Base-by-base conservation (phyloP, 164 flowering plant species). In the Chimonanthus salicifolius region DNA sequence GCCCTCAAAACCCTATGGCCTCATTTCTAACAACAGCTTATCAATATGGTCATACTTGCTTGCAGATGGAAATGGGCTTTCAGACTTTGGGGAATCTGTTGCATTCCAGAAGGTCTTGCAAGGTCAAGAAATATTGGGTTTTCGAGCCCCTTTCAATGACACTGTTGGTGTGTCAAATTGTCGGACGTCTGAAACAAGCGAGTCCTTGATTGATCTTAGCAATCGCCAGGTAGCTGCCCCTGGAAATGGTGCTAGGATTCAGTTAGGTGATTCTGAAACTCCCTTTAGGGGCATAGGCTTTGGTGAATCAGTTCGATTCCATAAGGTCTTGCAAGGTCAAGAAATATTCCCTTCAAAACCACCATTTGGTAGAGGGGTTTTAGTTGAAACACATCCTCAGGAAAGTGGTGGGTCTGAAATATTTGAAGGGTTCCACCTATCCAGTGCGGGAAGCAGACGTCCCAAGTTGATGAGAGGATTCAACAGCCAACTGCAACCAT, bases 101-200 rank as follows among this genome's bases (percentile, higher is more conserved):
- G 83, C 97, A 77, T 94, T 90, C 96, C 95, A 86, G 83, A 92
- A 89, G 98, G 99, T 96, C 98, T 96, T 96, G 98, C 99, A 96
- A 94, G 99, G 99, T 96, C 98, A 96, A 92, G 98, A 94, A 96
- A 91, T 86, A 70, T 79, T 80, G 58, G 83, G 92, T 80, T 85
- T 84, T 80, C 74, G 63, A 67, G 64, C 84, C 69, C 79, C 80
- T 50, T 85, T 73, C 72, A 54, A 13, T n/a, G 81, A 80, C 76
- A 82, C 83, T 73, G 54, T 63, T 78, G 86, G 80, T 74, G 20
- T 67, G 51, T 85, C 72, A 70, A 85, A 82, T 80, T 82, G 75
- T 71, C 85, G 70, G 49, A 80, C 81, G 46, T 71, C 87, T 60
- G 89, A 84, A 62, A 63, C 67, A 33, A 81, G 88, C 77, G 79